Percentiles rank a stretch among this genome's conserved stretches.
Evolutionary conservation across 345 rosid genomes (phyloP).

Genomic region (Cardamine occulta): DNA sequence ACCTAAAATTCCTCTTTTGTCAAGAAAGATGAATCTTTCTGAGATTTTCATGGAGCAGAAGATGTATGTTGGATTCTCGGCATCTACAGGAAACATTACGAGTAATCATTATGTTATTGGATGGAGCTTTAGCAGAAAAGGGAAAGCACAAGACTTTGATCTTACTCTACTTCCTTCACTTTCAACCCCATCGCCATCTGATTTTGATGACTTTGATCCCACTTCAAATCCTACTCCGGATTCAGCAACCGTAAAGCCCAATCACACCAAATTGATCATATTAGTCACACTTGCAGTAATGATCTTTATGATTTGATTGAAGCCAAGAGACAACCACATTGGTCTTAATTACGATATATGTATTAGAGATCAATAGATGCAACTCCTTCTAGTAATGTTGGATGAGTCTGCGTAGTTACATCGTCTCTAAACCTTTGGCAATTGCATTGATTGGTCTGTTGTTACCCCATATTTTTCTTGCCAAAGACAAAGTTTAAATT

Average conservation of each 20-base stretch:
- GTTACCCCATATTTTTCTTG: neutral
- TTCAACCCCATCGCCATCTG: constrained; percentile 40
- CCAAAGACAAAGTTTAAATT: constrained; percentile 17
- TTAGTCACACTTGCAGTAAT: constrained; percentile 6
- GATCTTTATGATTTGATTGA: constrained; percentile 25
- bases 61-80: constrained; percentile 69
- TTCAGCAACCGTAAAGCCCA: constrained; percentile 22
- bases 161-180: constrained; percentile 54
- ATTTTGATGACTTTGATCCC: constrained; percentile 31
- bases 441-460: neutral
- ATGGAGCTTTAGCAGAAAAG: constrained; percentile 65
- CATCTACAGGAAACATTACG: constrained; percentile 52
- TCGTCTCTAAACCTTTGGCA: constrained; percentile 1
- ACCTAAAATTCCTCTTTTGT: constrained; percentile 59
- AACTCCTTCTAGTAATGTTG: constrained; percentile 1
- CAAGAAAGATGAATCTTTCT: constrained; percentile 50
- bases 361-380: constrained; percentile 3
- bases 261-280: constrained; percentile 12
- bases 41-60: constrained; percentile 39
- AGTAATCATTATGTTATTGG: constrained; percentile 56
- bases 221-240: neutral
- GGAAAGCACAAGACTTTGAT: constrained; percentile 50
- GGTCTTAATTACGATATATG: constrained; percentile 18
- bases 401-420: neutral
- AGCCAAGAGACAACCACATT: constrained; percentile 3